Conservation (phyloP, 1,284 basidiomycete genomes). For the Polyporus tsugae region DNA sequence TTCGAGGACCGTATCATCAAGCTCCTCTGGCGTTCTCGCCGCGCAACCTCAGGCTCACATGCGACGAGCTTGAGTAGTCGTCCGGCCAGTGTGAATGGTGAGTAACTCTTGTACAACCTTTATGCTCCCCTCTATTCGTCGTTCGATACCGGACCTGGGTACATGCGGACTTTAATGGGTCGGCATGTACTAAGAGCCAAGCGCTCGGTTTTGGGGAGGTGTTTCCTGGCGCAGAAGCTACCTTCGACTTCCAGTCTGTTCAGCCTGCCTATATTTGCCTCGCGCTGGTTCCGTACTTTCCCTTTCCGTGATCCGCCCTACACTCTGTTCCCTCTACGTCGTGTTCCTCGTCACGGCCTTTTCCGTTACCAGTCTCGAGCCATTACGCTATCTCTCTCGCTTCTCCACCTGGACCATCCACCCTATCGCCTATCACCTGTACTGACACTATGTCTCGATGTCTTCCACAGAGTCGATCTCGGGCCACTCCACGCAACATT, state of each 20-base stretch:
- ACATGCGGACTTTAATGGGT: neutral
- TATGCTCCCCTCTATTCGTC: neutral
- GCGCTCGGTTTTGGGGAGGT: neutral
- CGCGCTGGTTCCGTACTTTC: neutral
- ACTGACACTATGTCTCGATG: constrained; percentile 2
- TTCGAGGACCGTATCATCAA: constrained; percentile 85
- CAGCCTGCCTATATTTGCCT: neutral
- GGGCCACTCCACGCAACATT: constrained; percentile 40
- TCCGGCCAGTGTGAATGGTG: constrained; percentile 39
- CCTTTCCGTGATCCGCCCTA: neutral
- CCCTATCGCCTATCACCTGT: constrained; percentile 4
- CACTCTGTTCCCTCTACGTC: neutral
- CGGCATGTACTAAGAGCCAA: neutral
- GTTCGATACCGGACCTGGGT: neutral
- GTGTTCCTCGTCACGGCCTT: neutral
- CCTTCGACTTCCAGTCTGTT: neutral
- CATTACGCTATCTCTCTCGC: neutral
- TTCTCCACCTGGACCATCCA: too few species aligned
- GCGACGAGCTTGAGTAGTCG: constrained; percentile 37
- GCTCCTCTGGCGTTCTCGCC: constrained; percentile 68
- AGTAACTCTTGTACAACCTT: constrained; percentile 7
- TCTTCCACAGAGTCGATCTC: constrained; percentile 38
- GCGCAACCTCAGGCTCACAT: constrained; percentile 35
- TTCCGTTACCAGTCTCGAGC: neutral
- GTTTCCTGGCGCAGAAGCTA: neutral